These are phyloP conservation scores for Pogostemon cablin DNA, from an alignment of 257 asterid genomes.

Conservation along the genomic window DNA sequence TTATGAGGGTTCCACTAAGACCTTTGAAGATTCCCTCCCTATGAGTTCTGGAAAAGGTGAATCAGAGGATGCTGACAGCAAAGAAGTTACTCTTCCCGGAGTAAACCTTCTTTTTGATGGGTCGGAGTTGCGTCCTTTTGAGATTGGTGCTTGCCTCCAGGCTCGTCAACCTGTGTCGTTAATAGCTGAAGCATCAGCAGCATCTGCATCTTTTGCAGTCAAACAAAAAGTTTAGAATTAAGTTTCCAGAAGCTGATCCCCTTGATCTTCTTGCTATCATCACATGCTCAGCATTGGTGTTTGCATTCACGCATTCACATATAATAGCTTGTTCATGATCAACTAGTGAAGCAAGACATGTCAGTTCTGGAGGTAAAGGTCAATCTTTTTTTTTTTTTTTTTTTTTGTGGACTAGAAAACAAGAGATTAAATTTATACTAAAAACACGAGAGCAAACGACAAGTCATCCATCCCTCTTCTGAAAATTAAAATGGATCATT, in stretches of 20 bases:
- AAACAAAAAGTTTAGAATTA: slow-evolving; percentile 40
- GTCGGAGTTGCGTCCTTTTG: slow-evolving; percentile 83
- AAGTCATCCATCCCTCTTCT: not conserved
- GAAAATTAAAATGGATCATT: not conserved
- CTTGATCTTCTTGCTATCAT: slow-evolving; percentile 5
- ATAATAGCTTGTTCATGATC: slow-evolving; percentile 24
- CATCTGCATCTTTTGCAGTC: slow-evolving; percentile 65
- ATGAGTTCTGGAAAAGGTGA: slow-evolving; percentile 60
- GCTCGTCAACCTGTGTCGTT: slow-evolving; percentile 95
- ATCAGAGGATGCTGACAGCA: slow-evolving; percentile 76
- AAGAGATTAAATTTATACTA: not conserved
- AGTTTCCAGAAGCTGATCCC: not conserved
- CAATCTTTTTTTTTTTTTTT: not conserved
- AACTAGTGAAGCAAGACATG: slow-evolving; percentile 12
- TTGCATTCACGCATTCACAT: slow-evolving; percentile 25
- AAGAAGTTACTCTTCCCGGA: slow-evolving; percentile 90
- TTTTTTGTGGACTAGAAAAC: not conserved
- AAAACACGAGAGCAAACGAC: not conserved
- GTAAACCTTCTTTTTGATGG: slow-evolving; percentile 96
- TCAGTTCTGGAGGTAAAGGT: slow-evolving; percentile 32
- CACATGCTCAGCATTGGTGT: slow-evolving; percentile 26
- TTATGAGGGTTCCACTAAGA: slow-evolving; percentile 67
- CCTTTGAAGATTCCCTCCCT: slow-evolving; percentile 64
- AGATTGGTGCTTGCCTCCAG: slow-evolving; percentile 95
- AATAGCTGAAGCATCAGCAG: slow-evolving; percentile 88